A percentile compares a stretch with the other conserved stretches of the same genome.
phyloP scores from a whole-genome alignment of 768 basidiomycete genomes.

The Scleroderma citrinum region DNA sequence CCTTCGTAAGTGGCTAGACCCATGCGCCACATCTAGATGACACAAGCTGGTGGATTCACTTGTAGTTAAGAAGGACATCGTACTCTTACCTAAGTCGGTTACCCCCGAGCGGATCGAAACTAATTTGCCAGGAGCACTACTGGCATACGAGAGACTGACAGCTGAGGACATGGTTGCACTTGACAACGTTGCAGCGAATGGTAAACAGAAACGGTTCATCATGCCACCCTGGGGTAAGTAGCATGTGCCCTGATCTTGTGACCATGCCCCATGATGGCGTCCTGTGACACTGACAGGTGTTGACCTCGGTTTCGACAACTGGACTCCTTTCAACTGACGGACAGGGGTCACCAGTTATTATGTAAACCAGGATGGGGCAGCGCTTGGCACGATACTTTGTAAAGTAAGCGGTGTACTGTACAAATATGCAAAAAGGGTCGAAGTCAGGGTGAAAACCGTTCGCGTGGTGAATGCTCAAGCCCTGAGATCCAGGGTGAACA shows the following conservation, averaged over 20 bases:
- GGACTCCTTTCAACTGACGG: constrained; percentile 27
- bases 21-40: neutral
- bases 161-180: constrained; percentile 48
- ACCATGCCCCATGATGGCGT: neutral
- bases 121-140: constrained; percentile 49
- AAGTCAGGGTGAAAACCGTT: neutral
- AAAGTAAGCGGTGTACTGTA: neutral
- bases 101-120: constrained; percentile 60
- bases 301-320: constrained; percentile 68
- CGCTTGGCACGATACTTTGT: neutral
- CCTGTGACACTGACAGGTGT: constrained; percentile 39
- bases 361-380: neutral
- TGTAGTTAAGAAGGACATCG: constrained; percentile 61
- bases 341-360: neutral
- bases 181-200: constrained; percentile 49
- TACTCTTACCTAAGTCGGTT: constrained; percentile 74
- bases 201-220: constrained; percentile 66
- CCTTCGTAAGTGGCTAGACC: constrained; percentile 38
- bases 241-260: neutral
- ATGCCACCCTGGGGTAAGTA: constrained; percentile 66
- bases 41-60: constrained; percentile 4
- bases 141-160: constrained; percentile 41
- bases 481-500: neutral
- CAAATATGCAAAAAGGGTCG: neutral
- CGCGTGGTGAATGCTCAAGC: no score